These are phyloP conservation scores for Chlorella sorokiniana DNA, from an alignment of 139 green algal genomes.

Conservation along the genomic window DNA sequence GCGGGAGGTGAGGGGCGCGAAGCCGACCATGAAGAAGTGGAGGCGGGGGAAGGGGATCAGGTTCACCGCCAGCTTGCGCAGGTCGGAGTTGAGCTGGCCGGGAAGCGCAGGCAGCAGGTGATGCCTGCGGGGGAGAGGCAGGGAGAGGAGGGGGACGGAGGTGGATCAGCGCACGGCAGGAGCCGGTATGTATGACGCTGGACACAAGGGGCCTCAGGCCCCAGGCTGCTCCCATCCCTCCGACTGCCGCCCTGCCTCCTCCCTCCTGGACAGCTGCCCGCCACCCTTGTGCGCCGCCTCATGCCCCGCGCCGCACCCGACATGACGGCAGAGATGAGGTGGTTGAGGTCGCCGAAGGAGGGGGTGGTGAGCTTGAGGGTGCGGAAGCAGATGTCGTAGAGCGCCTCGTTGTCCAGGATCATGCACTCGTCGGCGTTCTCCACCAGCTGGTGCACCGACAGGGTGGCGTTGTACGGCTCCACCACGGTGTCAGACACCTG, in stretches of 20 bases:
- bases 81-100: conserved; percentile 99
- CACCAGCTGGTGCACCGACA: conserved; percentile 99
- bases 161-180: not conserved
- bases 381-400: conserved; percentile 99
- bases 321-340: conserved; percentile 99
- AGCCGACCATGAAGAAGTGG: conserved; percentile 99
- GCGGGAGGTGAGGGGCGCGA: conserved; percentile 94
- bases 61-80: conserved; percentile 99
- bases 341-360: conserved; percentile 97
- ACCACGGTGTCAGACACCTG: conserved; percentile 98
- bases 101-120: conserved; percentile 99
- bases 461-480: conserved; percentile 99
- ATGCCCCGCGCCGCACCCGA: conserved; percentile 57
- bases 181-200: not conserved
- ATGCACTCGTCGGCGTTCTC: conserved; percentile 99
- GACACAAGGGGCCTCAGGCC: not conserved
- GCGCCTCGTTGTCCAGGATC: conserved; percentile 96
- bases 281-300: not conserved
- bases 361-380: conserved; percentile 99
- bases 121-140: conserved; percentile 66
- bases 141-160: not conserved
- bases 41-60: conserved; percentile 99
- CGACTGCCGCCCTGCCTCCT: not conserved
- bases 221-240: no score
- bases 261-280: not conserved